Evolutionary conservation across 257 asterid species (phyloP).

Genomic region (Solanum chilense): DNA sequence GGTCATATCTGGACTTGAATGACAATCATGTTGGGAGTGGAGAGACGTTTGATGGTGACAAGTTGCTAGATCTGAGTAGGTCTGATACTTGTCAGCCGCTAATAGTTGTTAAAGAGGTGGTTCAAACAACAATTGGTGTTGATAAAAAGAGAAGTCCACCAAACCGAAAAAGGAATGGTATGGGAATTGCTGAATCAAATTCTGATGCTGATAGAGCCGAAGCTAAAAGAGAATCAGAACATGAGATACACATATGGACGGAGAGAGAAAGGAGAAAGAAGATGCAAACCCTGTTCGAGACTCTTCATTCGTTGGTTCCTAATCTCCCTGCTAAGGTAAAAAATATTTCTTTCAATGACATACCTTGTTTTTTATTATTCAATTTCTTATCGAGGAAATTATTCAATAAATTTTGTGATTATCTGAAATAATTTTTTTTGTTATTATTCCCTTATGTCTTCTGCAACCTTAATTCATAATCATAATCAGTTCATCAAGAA

Average conservation of each 20-base stretch:
- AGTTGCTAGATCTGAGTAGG: background rate
- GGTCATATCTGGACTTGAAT: slow-evolving; percentile 23
- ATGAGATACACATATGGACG: slow-evolving; percentile 69
- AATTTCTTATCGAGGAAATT: background rate
- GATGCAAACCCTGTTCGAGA: slow-evolving; percentile 70
- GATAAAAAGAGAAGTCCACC: slow-evolving; percentile 6
- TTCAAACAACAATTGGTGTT: background rate
- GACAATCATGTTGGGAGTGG: background rate
- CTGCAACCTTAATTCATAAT: background rate
- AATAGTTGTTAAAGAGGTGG: background rate
- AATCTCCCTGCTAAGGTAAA: slow-evolving; percentile 74
- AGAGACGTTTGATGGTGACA: slow-evolving; percentile 8
- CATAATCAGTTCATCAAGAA: background rate
- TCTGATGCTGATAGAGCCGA: background rate
- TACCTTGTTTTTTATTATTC: background rate
- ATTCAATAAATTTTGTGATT: background rate
- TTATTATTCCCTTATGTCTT: no score
- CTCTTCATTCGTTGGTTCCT: slow-evolving; percentile 77
- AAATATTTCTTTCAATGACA: no score
- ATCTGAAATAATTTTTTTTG: background rate
- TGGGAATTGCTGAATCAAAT: background rate
- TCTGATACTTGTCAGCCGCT: slow-evolving; percentile 4
- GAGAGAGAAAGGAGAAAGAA: slow-evolving; percentile 90
- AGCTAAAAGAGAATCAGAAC: slow-evolving; percentile 34
- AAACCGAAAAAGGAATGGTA: background rate